Conservation (phyloP, 2,329 filamentous ascomycete species). For the Thelonectria olida region DNA sequence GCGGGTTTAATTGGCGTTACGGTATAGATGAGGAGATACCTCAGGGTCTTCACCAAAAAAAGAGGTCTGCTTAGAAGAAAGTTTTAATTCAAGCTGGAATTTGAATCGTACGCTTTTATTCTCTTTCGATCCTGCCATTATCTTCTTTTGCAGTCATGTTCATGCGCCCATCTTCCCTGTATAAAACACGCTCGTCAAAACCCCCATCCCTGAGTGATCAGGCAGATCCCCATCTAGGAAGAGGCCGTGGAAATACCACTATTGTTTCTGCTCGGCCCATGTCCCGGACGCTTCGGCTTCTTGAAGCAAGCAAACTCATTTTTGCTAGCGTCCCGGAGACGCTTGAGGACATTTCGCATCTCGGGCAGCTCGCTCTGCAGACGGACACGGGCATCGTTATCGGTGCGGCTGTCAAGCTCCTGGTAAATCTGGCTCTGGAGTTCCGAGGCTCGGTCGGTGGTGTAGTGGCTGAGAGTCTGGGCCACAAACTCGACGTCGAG, state of each 20-base stretch:
- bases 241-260: constrained; percentile 40
- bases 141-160: neutral
- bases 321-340: constrained; percentile 80
- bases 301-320: constrained; percentile 90
- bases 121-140: neutral
- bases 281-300: constrained; percentile 63
- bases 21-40: constrained; percentile 38
- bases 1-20: constrained; percentile 32
- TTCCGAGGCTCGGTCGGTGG: constrained; percentile 81
- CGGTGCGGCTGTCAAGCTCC: constrained; percentile 87
- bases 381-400: constrained; percentile 81
- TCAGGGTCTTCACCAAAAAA: constrained; percentile 22
- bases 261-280: constrained; percentile 44
- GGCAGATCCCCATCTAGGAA: neutral
- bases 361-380: constrained; percentile 89
- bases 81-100: neutral
- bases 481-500: constrained; percentile 97
- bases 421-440: constrained; percentile 92
- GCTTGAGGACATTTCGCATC: constrained; percentile 88
- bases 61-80: neutral
- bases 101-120: neutral
- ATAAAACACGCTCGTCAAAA: neutral
- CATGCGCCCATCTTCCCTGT: neutral
- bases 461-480: constrained; percentile 91
- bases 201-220: constrained; percentile 3